A percentile compares a stretch with the other conserved stretches of the same genome.
These are phyloP conservation scores for Medicago truncatula DNA, from an alignment of 306 rosid genomes.

Conservation along the genomic window MtrunA17r5.0-ANR NC_053046.1:16154501-16155000, in stretches of 20 bases:
- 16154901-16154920: background rate
- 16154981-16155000: conserved; percentile 1
- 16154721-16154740: background rate
- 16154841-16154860: background rate
- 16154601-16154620: background rate
- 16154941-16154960: background rate
- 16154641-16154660: background rate
- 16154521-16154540: conserved; percentile 25
- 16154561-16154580: background rate
- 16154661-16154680: background rate
- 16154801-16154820: background rate
- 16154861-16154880: conserved; percentile 2
- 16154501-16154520: conserved; percentile 14
- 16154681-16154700: background rate
- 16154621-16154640: background rate
- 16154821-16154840: background rate
- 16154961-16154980: background rate
- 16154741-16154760: background rate
- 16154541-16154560: conserved; percentile 3
- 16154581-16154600: background rate
- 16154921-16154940: background rate
- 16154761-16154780: background rate
- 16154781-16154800: background rate
- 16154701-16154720: background rate
- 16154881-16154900: background rate